Base-by-base conservation (phyloP, 2,329 filamentous ascomycete species). In the Fusarium pseudonygamai region DNA sequence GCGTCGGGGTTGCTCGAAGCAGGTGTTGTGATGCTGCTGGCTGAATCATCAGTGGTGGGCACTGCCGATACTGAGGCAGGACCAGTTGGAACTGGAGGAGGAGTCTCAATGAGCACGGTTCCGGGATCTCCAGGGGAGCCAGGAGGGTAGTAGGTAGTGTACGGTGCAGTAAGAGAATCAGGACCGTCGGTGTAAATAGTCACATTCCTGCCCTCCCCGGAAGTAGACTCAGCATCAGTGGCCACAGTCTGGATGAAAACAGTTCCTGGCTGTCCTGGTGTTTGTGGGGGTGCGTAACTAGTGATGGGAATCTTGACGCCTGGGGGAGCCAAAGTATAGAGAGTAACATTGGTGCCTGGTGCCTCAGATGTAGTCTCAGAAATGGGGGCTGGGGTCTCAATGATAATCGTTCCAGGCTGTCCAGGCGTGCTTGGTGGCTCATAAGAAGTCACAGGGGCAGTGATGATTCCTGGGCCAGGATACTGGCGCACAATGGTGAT, bases 71-170 rank as follows among this genome's bases (percentile, higher is more conserved):
- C 67, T 30, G 60, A 71, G 6, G 43, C 60, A 9, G 67, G 67
- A 0, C 67, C 67, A 20, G 37, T 40, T 15, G 50, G 47, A 14
- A 32, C 39, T 40, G 45, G 45, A 52, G 16, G 59, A 18, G 70
- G 70, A 12, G 70, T 71, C 30, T 73, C 60, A 14, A 73, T 53
- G 5, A 73, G 34, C 16, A 73, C 56, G 14, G 71, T 73, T 8
- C 71, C 70, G n/a, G 70, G 69, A 22, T 73, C 70, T 10, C 60
- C 70, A 10, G 52, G 22, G 15, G 70, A 46, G 5, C 45, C 65
- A 13, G 70, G 70, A 24, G 70, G 70, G 22, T 69, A 42, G 30
- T 72, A 72, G 6, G 34, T 55, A n/a, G 69, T 71, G 24, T 68
- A 58, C 10, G 69, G 67, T 6, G 40, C 56, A 10, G 67, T 72